phyloP scores from a whole-genome alignment of 2,329 filamentous ascomycete species.

The Ophiostoma novo-ulmi region DNA sequence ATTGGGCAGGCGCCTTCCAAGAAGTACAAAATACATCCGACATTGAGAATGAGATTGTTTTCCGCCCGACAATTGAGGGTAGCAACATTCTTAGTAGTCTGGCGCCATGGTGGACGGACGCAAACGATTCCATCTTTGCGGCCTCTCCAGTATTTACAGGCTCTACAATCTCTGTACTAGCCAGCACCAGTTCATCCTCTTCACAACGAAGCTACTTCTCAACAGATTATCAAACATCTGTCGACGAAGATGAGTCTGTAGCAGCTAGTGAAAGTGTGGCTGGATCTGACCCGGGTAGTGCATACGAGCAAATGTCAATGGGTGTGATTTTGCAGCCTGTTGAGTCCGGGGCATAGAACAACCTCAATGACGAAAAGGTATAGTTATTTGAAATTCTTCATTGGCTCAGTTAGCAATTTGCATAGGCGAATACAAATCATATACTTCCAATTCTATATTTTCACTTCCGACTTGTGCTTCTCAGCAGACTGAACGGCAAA shows the following conservation, averaged over 20 bases:
- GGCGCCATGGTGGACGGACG: neutral
- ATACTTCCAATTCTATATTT: too few relatives aligned
- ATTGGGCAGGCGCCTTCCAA: neutral
- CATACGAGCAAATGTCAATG: slow-evolving; percentile 7
- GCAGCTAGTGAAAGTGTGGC: neutral
- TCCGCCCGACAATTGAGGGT: neutral
- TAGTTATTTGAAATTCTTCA: too few relatives aligned
- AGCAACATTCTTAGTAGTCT: neutral
- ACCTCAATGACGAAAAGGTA: neutral
- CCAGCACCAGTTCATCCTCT: neutral
- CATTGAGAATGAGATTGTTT: neutral
- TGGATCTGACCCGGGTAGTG: neutral
- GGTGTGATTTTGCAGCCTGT: neutral
- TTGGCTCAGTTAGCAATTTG: too few relatives aligned
- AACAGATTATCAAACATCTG: neutral
- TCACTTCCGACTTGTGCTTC: too few relatives aligned
- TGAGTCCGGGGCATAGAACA: neutral
- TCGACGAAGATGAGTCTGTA: neutral
- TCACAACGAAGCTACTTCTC: neutral
- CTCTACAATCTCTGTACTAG: neutral
- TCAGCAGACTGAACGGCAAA: too few relatives aligned
- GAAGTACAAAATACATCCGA: neutral
- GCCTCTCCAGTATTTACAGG: neutral
- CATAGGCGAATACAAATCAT: too few relatives aligned
- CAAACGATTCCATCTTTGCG: neutral